Percentiles rank a stretch among this genome's conserved stretches.
phyloP scores from a whole-genome alignment of 495 filamentous ascomycete genomes.

The Aspergillus incahuasiensis region DNA sequence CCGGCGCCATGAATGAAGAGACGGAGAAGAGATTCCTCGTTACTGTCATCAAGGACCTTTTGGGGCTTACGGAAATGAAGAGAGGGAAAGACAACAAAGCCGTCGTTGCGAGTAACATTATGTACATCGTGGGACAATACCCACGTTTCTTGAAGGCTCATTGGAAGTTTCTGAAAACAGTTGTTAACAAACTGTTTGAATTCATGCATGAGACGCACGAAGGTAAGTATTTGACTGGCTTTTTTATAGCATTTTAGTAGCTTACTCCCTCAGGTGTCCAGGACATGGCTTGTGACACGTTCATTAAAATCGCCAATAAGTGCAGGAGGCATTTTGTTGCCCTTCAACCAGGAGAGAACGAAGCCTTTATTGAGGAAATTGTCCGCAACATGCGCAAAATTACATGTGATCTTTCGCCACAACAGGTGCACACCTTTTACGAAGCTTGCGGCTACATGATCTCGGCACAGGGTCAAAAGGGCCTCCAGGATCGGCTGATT shows the following conservation, averaged over 20 bases:
- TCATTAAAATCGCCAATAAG: slow-evolving; percentile 99
- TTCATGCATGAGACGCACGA: slow-evolving; percentile 99
- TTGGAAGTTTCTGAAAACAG: slow-evolving; percentile 99
- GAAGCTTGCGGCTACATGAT: slow-evolving; percentile 99
- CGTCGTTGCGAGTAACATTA: slow-evolving; percentile 98
- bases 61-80: slow-evolving; percentile 99
- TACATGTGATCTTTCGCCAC: slow-evolving; percentile 87
- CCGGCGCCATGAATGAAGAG: slow-evolving; percentile 98
- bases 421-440: slow-evolving; percentile 98
- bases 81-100: slow-evolving; percentile 99
- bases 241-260: background rate
- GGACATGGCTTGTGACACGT: slow-evolving; percentile 99
- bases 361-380: slow-evolving; percentile 98
- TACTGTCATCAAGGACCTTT: slow-evolving; percentile 96
- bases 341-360: slow-evolving; percentile 85
- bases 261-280: slow-evolving; percentile 69
- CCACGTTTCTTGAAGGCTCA: slow-evolving; percentile 97
- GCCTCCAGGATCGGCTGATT: slow-evolving; percentile 84
- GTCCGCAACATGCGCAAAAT: slow-evolving; percentile 92
- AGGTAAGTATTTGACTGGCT: slow-evolving; percentile 50
- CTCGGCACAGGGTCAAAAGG: slow-evolving; percentile 89
- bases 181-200: slow-evolving; percentile 99
- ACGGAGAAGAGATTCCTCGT: slow-evolving; percentile 98
- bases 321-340: slow-evolving; percentile 97
- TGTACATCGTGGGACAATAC: slow-evolving; percentile 99